A percentile compares a stretch with the other conserved stretches of the same genome.
phyloP scores from a whole-genome alignment of 176 grass and related monocot genomes.

The Saccharum spontaneum region DNA sequence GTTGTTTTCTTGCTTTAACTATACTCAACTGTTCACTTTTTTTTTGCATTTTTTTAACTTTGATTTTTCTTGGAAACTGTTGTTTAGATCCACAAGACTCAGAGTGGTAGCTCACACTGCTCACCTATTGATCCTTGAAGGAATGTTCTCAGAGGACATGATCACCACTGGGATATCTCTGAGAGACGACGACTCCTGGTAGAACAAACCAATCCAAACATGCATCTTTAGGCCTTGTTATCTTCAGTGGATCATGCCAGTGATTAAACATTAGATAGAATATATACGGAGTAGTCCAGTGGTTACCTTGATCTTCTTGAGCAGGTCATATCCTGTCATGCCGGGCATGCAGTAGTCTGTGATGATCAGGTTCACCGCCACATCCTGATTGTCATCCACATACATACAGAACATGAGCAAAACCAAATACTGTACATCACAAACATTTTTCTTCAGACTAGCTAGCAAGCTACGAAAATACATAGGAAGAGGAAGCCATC shows the following conservation, averaged over 20 bases:
- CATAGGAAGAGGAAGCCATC: neutral
- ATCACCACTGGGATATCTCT: slow-evolving; percentile 92
- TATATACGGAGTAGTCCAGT: too few species aligned
- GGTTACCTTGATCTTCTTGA: slow-evolving; percentile 91
- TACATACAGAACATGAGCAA: slow-evolving; percentile 15
- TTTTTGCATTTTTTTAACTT: neutral
- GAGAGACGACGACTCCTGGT: slow-evolving; percentile 74
- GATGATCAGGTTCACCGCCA: slow-evolving; percentile 91
- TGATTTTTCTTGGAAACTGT: neutral
- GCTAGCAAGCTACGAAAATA: neutral
- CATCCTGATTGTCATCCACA: slow-evolving; percentile 44
- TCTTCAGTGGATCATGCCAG: slow-evolving; percentile 7
- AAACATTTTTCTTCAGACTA: slow-evolving; percentile 6
- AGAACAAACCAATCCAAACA: slow-evolving; percentile 27
- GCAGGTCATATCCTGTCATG: slow-evolving; percentile 94
- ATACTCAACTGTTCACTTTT: neutral
- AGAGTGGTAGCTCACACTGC: neutral
- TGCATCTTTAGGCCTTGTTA: neutral
- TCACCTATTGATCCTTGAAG: slow-evolving; percentile 94
- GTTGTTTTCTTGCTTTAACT: neutral
- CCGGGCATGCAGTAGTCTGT: slow-evolving; percentile 98
- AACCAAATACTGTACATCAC: neutral
- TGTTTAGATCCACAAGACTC: neutral
- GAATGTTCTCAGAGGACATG: slow-evolving; percentile 97
- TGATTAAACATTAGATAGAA: neutral